Percentiles rank a stretch among this genome's conserved stretches.
Evolutionary conservation across 768 basidiomycete species (phyloP).

Genomic region (Butyriboletus loyo): DNA sequence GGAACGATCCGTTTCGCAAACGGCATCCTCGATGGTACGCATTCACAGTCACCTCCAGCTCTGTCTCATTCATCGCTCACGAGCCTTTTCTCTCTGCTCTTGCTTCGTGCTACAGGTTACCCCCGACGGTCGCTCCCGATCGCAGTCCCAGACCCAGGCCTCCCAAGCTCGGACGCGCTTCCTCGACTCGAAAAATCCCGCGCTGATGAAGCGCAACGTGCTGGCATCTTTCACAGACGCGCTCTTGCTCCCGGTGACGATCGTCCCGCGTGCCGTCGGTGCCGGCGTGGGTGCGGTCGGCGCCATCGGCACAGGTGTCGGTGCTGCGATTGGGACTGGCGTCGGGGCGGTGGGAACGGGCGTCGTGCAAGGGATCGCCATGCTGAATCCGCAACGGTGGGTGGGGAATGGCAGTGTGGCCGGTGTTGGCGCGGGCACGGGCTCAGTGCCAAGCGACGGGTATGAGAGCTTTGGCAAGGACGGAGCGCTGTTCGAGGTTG

Average conservation of each 20-base stretch:
- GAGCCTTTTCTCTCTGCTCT: neutral
- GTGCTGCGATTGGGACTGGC: conserved; percentile 52
- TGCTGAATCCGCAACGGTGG: conserved; percentile 91
- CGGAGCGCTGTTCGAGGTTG: conserved; percentile 51
- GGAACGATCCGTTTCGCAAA: conserved; percentile 52
- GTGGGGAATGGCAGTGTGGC: conserved; percentile 39
- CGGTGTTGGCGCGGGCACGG: neutral
- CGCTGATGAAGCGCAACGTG: conserved; percentile 88
- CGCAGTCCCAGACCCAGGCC: neutral
- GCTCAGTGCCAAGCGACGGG: conserved; percentile 2
- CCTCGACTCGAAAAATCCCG: conserved; percentile 82
- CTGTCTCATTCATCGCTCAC: neutral
- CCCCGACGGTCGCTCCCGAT: neutral
- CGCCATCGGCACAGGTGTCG: conserved; percentile 67
- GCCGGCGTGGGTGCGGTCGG: conserved; percentile 69
- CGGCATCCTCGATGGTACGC: conserved; percentile 35
- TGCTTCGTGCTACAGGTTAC: conserved; percentile 2
- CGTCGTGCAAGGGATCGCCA: conserved; percentile 80
- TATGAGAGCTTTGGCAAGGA: conserved; percentile 27
- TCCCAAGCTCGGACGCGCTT: conserved; percentile 52
- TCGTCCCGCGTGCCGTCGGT: conserved; percentile 81
- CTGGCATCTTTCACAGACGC: conserved; percentile 89
- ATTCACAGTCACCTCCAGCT: neutral
- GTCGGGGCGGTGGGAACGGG: conserved; percentile 59
- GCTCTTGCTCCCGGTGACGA: conserved; percentile 90